phyloP scores from a whole-genome alignment of 1,139 yeast species.

The Suhomyces bolitotheri region DNA sequence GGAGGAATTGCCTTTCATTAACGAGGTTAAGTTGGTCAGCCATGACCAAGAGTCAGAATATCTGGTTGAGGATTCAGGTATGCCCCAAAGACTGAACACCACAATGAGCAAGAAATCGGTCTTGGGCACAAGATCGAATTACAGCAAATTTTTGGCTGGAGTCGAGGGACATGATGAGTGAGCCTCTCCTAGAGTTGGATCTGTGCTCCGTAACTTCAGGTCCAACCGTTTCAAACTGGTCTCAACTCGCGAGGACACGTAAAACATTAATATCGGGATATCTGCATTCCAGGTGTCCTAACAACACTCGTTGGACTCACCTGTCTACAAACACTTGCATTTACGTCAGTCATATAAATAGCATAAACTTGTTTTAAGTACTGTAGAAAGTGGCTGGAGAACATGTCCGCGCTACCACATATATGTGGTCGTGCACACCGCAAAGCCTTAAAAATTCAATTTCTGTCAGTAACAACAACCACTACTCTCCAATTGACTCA shows the following conservation, averaged over 20 bases:
- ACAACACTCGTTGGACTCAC: no score
- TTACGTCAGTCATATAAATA: no score
- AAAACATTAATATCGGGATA: no score
- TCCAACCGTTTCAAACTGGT: no score
- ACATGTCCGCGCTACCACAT: no score
- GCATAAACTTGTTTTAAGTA: no score
- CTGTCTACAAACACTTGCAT: no score
- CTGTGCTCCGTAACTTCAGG: no score
- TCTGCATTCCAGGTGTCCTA: no score
- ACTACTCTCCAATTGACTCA: constrained; percentile 16
- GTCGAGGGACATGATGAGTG: constrained; percentile 18
- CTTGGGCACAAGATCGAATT: constrained; percentile 44
- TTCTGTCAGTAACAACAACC: constrained; percentile 3
- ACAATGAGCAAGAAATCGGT: constrained; percentile 37
- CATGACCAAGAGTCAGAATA: constrained; percentile 11
- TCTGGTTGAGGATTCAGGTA: constrained; percentile 8
- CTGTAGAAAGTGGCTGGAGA: no score
- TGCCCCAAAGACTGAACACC: constrained; percentile 30
- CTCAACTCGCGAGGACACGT: no score
- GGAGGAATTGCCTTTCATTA: constrained; percentile 42
- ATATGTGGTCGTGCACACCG: constrained; percentile 6
- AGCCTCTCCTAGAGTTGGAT: background rate
- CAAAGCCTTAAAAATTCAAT: constrained; percentile 2
- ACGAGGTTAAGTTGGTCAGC: constrained; percentile 34
- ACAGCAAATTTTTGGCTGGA: constrained; percentile 40